Evolutionary conservation across 352 stramenopile genomes (phyloP).

Genomic region (Phytophthora podocarpi): DNA sequence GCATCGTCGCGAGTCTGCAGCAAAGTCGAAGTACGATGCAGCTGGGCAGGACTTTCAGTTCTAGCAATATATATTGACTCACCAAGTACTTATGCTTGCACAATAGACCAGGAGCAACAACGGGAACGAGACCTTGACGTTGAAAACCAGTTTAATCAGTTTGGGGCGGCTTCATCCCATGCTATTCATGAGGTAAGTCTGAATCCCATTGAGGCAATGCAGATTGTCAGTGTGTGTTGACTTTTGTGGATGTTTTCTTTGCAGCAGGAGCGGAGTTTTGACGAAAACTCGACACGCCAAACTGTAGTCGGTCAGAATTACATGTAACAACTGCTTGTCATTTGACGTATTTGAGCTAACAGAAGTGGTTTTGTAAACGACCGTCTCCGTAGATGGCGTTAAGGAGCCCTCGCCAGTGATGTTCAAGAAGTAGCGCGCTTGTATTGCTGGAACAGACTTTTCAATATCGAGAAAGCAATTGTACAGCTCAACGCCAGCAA

Average conservation of each 20-base stretch:
- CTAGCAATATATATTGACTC: not conserved
- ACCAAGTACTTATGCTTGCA: not conserved
- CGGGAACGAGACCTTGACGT: slow-evolving; percentile 15
- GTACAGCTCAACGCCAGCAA: no score
- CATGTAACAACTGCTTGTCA: no score
- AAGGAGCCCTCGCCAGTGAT: slow-evolving; percentile 46
- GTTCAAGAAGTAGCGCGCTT: slow-evolving; percentile 46
- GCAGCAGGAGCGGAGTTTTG: slow-evolving; percentile 17
- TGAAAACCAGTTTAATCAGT: slow-evolving; percentile 34
- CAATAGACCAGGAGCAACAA: slow-evolving; percentile 25
- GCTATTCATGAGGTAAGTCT: slow-evolving; percentile 18
- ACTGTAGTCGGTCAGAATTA: slow-evolving; percentile 13
- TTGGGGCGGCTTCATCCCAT: slow-evolving; percentile 11
- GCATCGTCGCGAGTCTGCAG: slow-evolving; percentile 65
- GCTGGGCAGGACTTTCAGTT: not conserved
- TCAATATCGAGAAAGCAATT: not conserved
- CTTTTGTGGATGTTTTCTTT: not conserved
- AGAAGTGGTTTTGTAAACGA: not conserved
- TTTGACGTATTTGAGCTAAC: not conserved
- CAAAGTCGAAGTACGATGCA: slow-evolving; percentile 32
- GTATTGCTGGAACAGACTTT: not conserved
- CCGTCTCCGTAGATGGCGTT: slow-evolving; percentile 13
- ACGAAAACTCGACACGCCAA: slow-evolving; percentile 11
- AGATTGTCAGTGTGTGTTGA: not conserved
- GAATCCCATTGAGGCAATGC: no score